These are phyloP conservation scores for Solanum hybrid DNA, from an alignment of 305 asterid genomes.

Conservation along the genomic window DNA sequence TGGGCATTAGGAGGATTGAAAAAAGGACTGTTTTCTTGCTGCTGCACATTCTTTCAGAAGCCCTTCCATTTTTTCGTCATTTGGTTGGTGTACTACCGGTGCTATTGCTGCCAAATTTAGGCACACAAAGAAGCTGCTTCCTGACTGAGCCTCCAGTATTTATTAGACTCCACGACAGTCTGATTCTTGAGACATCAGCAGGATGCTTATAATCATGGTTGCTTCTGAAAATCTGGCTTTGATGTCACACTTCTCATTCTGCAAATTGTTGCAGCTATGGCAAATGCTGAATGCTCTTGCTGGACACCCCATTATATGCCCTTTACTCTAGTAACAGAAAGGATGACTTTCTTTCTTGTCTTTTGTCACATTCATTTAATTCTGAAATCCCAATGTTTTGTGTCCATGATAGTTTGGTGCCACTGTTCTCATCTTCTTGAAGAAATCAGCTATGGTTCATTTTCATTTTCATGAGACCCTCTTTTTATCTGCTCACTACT, in stretches of 20 bases:
- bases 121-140: background rate
- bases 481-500: background rate
- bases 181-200: background rate
- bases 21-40: background rate
- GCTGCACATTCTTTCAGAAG: background rate
- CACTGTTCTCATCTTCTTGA: background rate
- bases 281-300: background rate
- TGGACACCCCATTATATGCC: background rate
- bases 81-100: background rate
- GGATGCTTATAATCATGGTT: background rate
- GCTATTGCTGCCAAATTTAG: background rate
- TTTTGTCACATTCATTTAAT: background rate
- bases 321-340: background rate
- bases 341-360: background rate
- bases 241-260: background rate
- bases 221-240: background rate
- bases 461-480: background rate
- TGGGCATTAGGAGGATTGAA: background rate
- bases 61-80: background rate
- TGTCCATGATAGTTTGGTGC: background rate
- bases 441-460: background rate
- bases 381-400: background rate
- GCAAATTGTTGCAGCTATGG: background rate
- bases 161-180: background rate
- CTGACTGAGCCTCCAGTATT: background rate